Conservation (phyloP, 371 early-diverging fungal genomes). For the Mortierella sp. region DNA sequence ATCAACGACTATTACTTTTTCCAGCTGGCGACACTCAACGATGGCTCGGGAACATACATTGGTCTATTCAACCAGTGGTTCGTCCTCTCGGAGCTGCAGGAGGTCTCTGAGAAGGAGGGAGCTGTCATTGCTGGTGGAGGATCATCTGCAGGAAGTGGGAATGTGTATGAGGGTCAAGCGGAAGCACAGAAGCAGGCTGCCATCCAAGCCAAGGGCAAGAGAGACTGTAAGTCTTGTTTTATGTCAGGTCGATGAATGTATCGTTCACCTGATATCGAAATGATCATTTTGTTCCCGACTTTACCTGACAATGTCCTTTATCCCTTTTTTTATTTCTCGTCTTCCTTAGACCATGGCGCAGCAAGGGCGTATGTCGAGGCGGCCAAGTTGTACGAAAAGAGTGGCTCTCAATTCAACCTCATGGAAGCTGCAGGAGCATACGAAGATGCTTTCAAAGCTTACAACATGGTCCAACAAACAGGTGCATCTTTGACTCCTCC, state of each 20-base stretch:
- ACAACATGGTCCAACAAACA: slow-evolving; percentile 38
- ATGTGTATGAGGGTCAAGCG: slow-evolving; percentile 9
- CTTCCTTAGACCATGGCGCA: slow-evolving; percentile 23
- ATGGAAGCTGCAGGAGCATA: slow-evolving; percentile 48
- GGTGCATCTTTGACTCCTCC: slow-evolving; percentile 10
- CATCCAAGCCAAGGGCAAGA: slow-evolving; percentile 42
- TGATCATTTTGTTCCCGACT: not conserved
- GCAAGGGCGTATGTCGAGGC: slow-evolving; percentile 34
- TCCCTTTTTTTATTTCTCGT: not conserved
- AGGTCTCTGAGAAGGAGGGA: not conserved
- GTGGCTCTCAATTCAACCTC: slow-evolving; percentile 31
- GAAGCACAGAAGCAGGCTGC: slow-evolving; percentile 33
- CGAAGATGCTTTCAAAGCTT: slow-evolving; percentile 51
- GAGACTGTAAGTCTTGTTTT: slow-evolving; percentile 33
- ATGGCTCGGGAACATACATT: slow-evolving; percentile 37
- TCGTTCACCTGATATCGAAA: not conserved
- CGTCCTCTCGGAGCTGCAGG: slow-evolving; percentile 41
- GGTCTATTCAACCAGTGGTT: slow-evolving; percentile 45
- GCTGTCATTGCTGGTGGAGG: not conserved
- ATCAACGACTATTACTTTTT: slow-evolving; percentile 45
- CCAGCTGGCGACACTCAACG: slow-evolving; percentile 31
- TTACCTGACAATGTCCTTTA: not conserved
- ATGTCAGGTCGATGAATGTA: not conserved
- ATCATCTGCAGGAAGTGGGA: not conserved
- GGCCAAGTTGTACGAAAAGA: slow-evolving; percentile 41